These are phyloP conservation scores for Penicillium bialowiezense DNA, from an alignment of 495 filamentous ascomycete species.

Conservation along the genomic window DNA sequence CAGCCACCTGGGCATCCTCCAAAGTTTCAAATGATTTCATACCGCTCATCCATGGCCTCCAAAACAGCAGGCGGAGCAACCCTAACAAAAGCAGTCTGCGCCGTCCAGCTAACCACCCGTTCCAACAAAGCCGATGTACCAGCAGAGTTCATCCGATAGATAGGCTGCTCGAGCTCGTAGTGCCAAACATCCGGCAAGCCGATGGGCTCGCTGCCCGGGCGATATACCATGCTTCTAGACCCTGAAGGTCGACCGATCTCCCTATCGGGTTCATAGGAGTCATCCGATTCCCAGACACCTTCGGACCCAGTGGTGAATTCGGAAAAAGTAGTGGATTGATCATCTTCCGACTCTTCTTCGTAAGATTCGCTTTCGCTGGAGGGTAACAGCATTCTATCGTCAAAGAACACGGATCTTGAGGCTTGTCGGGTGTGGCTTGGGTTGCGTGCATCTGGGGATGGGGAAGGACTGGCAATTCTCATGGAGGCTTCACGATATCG, in stretches of 20 bases:
- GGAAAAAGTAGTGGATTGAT: too few species aligned
- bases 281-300: not conserved
- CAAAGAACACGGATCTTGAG: too few species aligned
- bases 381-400: too few species aligned
- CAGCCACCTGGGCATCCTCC: not conserved
- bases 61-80: not conserved
- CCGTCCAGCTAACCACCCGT: conserved; percentile 5
- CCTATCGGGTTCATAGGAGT: not conserved
- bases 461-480: too few species aligned
- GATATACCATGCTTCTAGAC: not conserved
- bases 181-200: not conserved
- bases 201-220: not conserved
- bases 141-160: not conserved
- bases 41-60: not conserved
- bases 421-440: too few species aligned
- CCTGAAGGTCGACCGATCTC: too few species aligned
- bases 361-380: too few species aligned
- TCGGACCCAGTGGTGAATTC: too few species aligned
- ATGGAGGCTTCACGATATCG: not conserved
- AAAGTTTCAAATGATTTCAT: not conserved
- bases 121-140: conserved; percentile 3
- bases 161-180: not conserved
- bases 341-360: too few species aligned
- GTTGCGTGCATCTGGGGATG: too few species aligned
- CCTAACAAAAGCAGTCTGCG: not conserved